These are phyloP conservation scores for Papiliotrema terrestris DNA, from an alignment of 1,284 basidiomycete genomes.

Conservation along the genomic window DNA sequence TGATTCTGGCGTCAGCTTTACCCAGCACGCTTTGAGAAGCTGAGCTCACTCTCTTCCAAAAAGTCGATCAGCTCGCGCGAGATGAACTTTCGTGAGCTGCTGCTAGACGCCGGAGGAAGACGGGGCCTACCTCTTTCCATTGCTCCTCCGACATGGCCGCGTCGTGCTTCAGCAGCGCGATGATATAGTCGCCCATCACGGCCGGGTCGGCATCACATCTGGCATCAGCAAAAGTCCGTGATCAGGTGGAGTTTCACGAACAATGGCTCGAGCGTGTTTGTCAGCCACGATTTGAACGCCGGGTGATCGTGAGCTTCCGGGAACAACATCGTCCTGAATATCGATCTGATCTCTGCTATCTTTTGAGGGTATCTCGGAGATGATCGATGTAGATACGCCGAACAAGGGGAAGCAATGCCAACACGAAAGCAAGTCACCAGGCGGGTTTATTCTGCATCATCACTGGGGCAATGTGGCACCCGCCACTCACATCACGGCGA, in stretches of 20 bases:
- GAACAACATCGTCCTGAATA: slow-evolving; percentile 39
- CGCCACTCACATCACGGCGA: too few relatives aligned
- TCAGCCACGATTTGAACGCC: slow-evolving; percentile 62
- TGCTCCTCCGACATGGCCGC: slow-evolving; percentile 66
- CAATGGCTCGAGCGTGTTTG: slow-evolving; percentile 81
- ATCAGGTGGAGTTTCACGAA: slow-evolving; percentile 44
- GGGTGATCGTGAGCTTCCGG: slow-evolving; percentile 33
- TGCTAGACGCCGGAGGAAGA: not conserved
- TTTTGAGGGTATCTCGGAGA: too few relatives aligned
- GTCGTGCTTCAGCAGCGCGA: slow-evolving; percentile 90
- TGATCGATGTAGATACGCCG: too few relatives aligned
- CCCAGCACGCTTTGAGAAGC: not conserved
- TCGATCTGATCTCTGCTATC: too few relatives aligned
- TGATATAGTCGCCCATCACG: slow-evolving; percentile 88
- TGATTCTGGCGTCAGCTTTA: slow-evolving; percentile 56
- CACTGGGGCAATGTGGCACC: too few relatives aligned
- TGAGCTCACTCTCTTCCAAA: slow-evolving; percentile 70
- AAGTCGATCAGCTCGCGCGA: slow-evolving; percentile 80
- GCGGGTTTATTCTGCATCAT: too few relatives aligned
- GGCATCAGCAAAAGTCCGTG: slow-evolving; percentile 1
- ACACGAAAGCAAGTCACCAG: too few relatives aligned
- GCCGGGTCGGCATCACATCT: slow-evolving; percentile 96
- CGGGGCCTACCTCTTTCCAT: slow-evolving; percentile 60
- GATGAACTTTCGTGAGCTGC: slow-evolving; percentile 53
- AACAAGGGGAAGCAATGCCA: too few relatives aligned